A percentile compares a stretch with the other conserved stretches of the same genome.
Evolutionary conservation across 768 basidiomycete species (phyloP).

Genomic region (Kwoniella dendrophila): DNA sequence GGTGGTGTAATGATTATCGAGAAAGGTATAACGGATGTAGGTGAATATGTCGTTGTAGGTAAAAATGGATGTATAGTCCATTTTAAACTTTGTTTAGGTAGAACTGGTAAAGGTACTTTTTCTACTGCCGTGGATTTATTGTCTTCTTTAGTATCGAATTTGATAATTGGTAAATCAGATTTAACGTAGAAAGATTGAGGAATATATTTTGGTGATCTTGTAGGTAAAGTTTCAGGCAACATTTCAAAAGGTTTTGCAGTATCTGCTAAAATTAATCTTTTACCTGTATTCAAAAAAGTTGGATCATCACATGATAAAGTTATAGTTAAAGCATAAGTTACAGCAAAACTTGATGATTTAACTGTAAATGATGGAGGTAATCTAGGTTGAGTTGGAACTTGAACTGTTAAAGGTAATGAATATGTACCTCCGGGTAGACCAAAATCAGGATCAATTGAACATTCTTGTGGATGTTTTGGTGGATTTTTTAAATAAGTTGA

Average conservation of each 20-base stretch:
- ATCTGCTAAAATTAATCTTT: constrained; percentile 36
- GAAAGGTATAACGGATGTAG: constrained; percentile 45
- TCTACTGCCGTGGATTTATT: too few species aligned
- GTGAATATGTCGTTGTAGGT: constrained; percentile 49
- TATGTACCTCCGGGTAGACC: constrained; percentile 49
- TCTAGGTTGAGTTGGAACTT: constrained; percentile 46
- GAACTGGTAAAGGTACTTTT: background rate
- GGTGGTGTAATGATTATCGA: constrained; percentile 38
- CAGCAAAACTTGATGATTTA: constrained; percentile 37
- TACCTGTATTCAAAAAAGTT: constrained; percentile 19
- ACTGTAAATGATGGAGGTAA: constrained; percentile 46
- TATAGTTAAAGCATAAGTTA: constrained; percentile 47
- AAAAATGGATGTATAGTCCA: constrained; percentile 45
- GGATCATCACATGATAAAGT: constrained; percentile 45
- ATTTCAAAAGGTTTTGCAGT: constrained; percentile 46
- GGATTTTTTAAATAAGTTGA: constrained; percentile 28
- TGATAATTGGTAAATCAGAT: constrained; percentile 17
- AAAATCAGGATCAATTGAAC: constrained; percentile 26
- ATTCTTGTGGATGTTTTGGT: constrained; percentile 24
- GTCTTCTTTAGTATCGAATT: too few species aligned
- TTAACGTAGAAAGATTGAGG: constrained; percentile 38
- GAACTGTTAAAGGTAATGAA: constrained; percentile 48
- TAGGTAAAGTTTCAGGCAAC: constrained; percentile 51
- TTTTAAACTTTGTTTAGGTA: constrained; percentile 15
- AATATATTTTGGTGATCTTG: constrained; percentile 32